Evolutionary conservation across 2,329 filamentous ascomycete species (phyloP).

Genomic region (Colletotrichum tropicicola): DNA sequence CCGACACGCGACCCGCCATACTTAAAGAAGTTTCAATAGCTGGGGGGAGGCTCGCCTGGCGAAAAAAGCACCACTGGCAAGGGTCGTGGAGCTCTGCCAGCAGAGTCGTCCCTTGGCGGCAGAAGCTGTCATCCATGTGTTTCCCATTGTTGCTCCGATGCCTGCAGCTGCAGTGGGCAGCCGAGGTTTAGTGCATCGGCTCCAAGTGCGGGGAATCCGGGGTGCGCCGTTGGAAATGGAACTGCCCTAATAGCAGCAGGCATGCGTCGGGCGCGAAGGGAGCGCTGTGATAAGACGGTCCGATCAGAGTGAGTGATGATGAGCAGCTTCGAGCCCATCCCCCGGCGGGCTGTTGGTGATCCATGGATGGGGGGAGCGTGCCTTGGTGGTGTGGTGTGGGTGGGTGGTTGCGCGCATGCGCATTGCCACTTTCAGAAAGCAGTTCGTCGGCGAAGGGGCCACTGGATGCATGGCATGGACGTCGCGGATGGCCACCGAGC

Average conservation of each 20-base stretch:
- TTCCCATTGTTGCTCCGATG: not conserved
- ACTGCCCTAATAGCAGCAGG: not conserved
- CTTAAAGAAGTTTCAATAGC: conserved; percentile 9
- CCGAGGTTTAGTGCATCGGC: conserved; percentile 19
- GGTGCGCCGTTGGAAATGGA: not conserved
- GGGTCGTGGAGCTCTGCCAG: not conserved
- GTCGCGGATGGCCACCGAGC: conserved; percentile 15
- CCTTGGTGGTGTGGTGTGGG: not conserved
- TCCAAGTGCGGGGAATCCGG: conserved; percentile 22
- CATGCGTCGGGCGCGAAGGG: not conserved
- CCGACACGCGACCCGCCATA: conserved; percentile 1
- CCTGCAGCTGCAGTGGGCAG: conserved; percentile 8
- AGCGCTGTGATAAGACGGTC: conserved; percentile 12
- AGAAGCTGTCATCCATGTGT: conserved; percentile 11
- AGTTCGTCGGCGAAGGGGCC: conserved; percentile 16
- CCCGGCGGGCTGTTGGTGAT: not conserved
- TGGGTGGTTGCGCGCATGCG: not conserved
- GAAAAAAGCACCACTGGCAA: not conserved
- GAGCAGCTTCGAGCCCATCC: not conserved
- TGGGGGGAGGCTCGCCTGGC: not conserved
- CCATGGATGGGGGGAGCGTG: not conserved
- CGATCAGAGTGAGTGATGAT: not conserved
- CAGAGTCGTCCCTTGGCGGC: not conserved
- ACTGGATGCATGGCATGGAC: not conserved
- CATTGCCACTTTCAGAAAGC: conserved; percentile 24